Conservation (phyloP, 2,329 filamentous ascomycete genomes). For the Tothia fuscella region DNA sequence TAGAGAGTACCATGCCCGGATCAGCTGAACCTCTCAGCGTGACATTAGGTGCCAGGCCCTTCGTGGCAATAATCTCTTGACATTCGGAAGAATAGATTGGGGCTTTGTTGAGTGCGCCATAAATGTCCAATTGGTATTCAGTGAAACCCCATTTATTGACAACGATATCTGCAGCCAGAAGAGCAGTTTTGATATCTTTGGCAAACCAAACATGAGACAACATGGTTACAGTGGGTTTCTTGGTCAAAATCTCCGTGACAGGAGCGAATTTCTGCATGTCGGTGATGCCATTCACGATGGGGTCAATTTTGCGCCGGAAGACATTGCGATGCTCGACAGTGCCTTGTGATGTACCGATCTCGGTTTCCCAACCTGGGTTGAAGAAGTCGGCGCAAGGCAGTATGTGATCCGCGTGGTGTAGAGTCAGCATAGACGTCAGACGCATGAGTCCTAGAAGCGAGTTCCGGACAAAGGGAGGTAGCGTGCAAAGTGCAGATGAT, state of each 20-base stretch:
- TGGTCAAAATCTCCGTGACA: constrained; percentile 45
- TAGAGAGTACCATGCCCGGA: constrained; percentile 33
- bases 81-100: constrained; percentile 49
- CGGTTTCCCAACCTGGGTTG: constrained; percentile 52
- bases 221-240: constrained; percentile 52
- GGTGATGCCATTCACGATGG: constrained; percentile 53
- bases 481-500: constrained; percentile 28
- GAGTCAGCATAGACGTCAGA: constrained; percentile 28
- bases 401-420: constrained; percentile 46
- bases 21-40: constrained; percentile 45
- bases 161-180: constrained; percentile 52
- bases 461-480: constrained; percentile 29
- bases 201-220: constrained; percentile 47
- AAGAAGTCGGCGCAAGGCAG: constrained; percentile 49
- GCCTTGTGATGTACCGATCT: constrained; percentile 48
- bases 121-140: constrained; percentile 51
- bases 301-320: constrained; percentile 49
- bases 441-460: constrained; percentile 28
- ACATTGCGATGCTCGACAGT: constrained; percentile 43
- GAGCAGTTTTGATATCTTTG: constrained; percentile 54
- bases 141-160: constrained; percentile 55
- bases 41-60: constrained; percentile 38
- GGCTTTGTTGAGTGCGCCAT: constrained; percentile 51
- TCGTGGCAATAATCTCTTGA: constrained; percentile 45
- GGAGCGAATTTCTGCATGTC: constrained; percentile 53